A percentile compares a stretch with the other conserved stretches of the same genome.
Conservation (phyloP, 2,329 filamentous ascomycete genomes). For the Fusarium luffae region DNA sequence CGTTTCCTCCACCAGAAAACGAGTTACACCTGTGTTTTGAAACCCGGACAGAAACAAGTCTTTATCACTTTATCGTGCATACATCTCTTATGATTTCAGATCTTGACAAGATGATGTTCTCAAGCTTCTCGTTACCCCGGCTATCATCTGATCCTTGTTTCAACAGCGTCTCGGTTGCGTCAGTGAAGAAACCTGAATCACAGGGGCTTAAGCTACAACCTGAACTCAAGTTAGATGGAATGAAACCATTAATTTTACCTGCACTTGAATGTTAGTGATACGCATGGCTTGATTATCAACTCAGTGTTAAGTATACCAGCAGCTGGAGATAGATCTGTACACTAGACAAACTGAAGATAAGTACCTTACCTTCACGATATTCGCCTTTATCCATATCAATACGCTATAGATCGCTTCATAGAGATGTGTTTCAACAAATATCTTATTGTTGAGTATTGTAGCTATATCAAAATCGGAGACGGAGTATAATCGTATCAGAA, state of each 20-base stretch:
- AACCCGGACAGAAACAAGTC: not conserved
- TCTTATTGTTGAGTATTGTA: not conserved
- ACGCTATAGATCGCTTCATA: not conserved
- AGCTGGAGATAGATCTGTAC: not conserved
- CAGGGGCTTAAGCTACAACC: too few species aligned
- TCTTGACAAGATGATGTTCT: not conserved
- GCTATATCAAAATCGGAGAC: not conserved
- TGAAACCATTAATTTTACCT: not conserved
- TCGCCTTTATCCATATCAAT: not conserved
- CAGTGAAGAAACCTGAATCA: not conserved
- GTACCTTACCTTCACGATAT: not conserved
- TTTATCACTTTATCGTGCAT: not conserved
- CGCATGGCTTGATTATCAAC: not conserved
- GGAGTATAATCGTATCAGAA: not conserved
- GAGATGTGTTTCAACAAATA: not conserved
- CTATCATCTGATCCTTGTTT: not conserved
- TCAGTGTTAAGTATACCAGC: not conserved
- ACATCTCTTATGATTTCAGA: not conserved
- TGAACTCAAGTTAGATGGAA: not conserved
- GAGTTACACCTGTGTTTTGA: constrained; percentile 1
- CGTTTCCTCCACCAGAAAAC: not conserved
- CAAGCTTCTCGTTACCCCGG: not conserved
- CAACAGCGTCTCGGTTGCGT: not conserved
- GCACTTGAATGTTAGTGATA: not conserved
- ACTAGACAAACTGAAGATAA: not conserved